Evolutionary conservation across 306 rosid genomes (phyloP), one percentile per base, ranked within the genome.

Genomic region (Dicorynia guianensis): DNA sequence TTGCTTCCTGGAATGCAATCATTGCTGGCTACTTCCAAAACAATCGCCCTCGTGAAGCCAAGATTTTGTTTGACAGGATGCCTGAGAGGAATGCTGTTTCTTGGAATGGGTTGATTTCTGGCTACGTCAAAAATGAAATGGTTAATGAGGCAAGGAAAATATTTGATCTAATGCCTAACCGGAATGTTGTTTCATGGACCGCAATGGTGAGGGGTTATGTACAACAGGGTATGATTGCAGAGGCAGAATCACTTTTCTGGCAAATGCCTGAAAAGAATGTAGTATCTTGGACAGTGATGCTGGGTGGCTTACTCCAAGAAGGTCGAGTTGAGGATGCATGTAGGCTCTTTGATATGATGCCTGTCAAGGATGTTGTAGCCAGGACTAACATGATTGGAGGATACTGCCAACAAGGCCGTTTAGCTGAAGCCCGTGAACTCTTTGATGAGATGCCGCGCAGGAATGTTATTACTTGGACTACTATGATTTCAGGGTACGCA

Each of bases 141-240:
- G 14, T 87, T 0, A 5, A 18, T 0, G 86, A 87, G 50, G 88
- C 90, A 0, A 82, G 85, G 71, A 73, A 67, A 40, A 10, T 81
- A 4, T 87, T 87, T 5, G 75, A 84, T 48, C 10, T 53, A 12
- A 87, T 87, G 90, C 77, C 81, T 19, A 87, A 81, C 10, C 79
- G 85, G 1, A 88, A 83, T 30, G 88, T 86, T 3, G 83, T 88
- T 54, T 86, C 93, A 0, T 88, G 93, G 93, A 88, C 90, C 17
- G 80, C 85, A 8, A 81, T 81, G 84, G 88, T 88, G 62, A 81
- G 85, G 8, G 93, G 90, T 38, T 86, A 86, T 42, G 71, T 79
- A 39, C 85, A 77, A 17, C 10, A 57, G 64, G 81, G 85, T 3
- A 64, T 75, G 77, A 20, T 81, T 11, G 67, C 56, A 0, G 86